Evolutionary conservation across 208 protist species (phyloP), one percentile per base, ranked within the genome.

Genomic region (Crithidia expoeki): DNA sequence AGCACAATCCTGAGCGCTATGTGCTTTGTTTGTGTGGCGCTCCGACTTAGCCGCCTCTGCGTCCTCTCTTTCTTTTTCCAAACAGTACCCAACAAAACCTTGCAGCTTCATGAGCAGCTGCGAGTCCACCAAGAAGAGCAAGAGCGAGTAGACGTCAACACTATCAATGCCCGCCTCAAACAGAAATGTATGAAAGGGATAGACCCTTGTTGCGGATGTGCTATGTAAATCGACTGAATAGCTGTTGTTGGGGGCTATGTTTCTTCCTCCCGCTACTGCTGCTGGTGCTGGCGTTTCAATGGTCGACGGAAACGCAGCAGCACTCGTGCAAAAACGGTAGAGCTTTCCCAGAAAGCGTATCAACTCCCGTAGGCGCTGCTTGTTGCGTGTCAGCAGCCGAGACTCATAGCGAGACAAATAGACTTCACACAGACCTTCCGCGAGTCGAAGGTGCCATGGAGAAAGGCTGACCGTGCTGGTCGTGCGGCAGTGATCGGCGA

Each of bases 401-500:
- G 62, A 79, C 62, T 85, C 81, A 65, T 96, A 98, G 11, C 83
- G 79, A 3, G 19, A 34, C 47, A 85, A 30, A 58, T 98, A 98
- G 36, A 27, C 46, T 21, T 84, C 25, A 1, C 98, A 36, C 12
- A 94, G 58, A 0, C n/a, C 19, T 21, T 71, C 61, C 12, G 79
- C 56, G 19, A 91, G 47, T n/a, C 21, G 49, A 27, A 96, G 30
- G 32, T 96, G 85, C 17, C 50, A 21, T 0, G 60, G 21, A 2
- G 72, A 66, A 21, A 98, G 46, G 3, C 47, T n/a, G 23, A 85
- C 71, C 10, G 81, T 81, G 60, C 96, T 94, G n/a, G 79, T 74
- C n/a, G 69, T 60, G 61, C 93, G 95, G 73, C 97, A 96, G 53
- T 89, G 83, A 61, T 98, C 96, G 30, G 95, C 83, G 17, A 99